Evolutionary conservation across 2,329 filamentous ascomycete species (phyloP), one percentile per base, ranked within the genome.

Genomic region (Malbranchea zuffiana): DNA sequence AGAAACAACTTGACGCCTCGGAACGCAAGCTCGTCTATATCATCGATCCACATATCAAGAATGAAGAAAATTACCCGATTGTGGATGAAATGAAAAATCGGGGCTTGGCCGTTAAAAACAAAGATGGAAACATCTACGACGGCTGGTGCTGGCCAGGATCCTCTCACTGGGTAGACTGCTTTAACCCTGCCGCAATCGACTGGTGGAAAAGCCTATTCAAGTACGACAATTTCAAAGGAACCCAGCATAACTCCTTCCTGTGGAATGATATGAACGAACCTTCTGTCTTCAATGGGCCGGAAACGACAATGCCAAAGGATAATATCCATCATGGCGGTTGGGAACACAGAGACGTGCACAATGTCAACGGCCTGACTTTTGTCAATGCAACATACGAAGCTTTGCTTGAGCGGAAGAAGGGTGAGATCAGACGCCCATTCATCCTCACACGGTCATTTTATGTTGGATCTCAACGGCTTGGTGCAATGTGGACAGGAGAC

Each of bases 231-330:
- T 98, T 95, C 71, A 83, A 84, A 59, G 87, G 86, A 32, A 85
- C 85, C 1, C 72, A 80, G 50, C 70, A 79, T 46, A 98, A 96
- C 59, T 80, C 84, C 0, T 95, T 85, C 61, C 76, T 98, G 51
- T 98, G 90, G 90, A 98, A 98, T 59, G 90, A 98, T 59, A 98
- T 98, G 90, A 96, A 95, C 56, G 90, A 98, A 65, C 90, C 90
- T 0, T 96, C 90, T 0, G 90, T 98, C 1, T 98, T 98, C 68
- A 96, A 96, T 57, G 90, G 90, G 0, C 90, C 90, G 0, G 90
- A 98, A 61, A 93, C 86, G 3, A 96, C 88, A 4, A 96, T 96
- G 87, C 90, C 90, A 44, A 95, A 95, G 63, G 90, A 98, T 66
- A 98, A 98, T 56, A 62, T 98, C 19, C 90, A 98, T 57, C 66